Conservation (phyloP, 306 rosid genomes). For the Citrullus colocynthis region DNA sequence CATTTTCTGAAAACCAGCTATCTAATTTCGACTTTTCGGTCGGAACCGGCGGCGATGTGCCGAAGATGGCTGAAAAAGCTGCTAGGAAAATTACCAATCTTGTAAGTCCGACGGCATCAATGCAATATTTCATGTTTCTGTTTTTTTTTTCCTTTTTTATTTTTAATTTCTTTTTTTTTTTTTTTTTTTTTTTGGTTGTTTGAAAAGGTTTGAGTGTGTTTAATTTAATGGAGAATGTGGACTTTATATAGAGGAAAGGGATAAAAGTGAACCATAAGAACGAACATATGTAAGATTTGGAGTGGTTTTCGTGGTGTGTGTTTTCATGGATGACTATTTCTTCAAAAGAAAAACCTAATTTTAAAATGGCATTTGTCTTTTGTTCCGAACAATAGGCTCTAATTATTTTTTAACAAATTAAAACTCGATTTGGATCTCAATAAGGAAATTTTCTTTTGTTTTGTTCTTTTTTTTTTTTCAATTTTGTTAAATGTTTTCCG, state of each 20-base stretch:
- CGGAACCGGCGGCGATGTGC: conserved; percentile 11
- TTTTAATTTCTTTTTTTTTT: too few relatives aligned
- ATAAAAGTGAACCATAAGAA: background rate
- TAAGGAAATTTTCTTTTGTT: too few relatives aligned
- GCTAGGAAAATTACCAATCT: background rate
- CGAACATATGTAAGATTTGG: background rate
- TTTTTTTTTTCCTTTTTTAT: background rate
- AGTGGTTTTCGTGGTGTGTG: background rate
- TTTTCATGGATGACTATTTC: background rate
- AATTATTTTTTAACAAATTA: too few relatives aligned
- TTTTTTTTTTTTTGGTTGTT: too few relatives aligned
- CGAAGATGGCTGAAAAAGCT: background rate
- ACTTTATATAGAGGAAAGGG: background rate
- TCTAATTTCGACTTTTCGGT: conserved; percentile 6
- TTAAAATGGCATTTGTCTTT: too few relatives aligned
- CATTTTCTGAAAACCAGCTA: conserved; percentile 27
- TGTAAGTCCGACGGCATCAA: background rate
- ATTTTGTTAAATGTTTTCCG: too few relatives aligned
- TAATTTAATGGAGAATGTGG: too few relatives aligned
- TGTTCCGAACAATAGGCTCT: background rate
- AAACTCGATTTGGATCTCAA: too few relatives aligned
- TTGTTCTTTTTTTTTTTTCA: too few relatives aligned
- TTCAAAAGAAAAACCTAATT: too few relatives aligned
- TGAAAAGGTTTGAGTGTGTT: too few relatives aligned
- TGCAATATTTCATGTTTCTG: background rate